Evolutionary conservation across 306 rosid genomes (phyloP), one percentile per base, ranked within the genome.

Genomic region (Datisca glomerata): DNA sequence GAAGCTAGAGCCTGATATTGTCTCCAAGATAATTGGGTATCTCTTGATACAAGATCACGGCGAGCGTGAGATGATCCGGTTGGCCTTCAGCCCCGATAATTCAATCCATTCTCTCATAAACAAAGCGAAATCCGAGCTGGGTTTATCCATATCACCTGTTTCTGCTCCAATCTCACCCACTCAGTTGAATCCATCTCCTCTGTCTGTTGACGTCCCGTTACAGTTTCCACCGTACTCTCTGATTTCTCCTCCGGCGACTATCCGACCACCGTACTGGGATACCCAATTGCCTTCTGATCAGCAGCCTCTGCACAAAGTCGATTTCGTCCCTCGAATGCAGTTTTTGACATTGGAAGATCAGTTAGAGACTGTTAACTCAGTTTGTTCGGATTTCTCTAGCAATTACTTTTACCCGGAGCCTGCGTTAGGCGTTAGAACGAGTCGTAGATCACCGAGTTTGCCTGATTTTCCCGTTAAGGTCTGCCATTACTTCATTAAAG

Each of bases 401-500:
- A 53, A 49, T 45, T 59, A 41, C 22, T 35, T 41, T 40, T 52
- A 35, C 23, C 61, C 43, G 17, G 74, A 68, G 18, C 62, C 65
- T 6, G 66, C 58, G 31, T 41, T 56, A 40, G 46, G 49, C 11
- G 27, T 62, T 43, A 68, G 65, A 47, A 52, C 53, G 18, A 46
- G 56, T 47, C 43, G 58, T 27, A 56, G 69, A 54, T 56, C 69
- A 50, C 70, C 75, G 1, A 63, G 70, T 56, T 41, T 63, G 51
- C 62, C 70, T n/a, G 69, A 60, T 12, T 65, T 59, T 41, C 72
- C 72, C 16, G 41, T 45, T 3, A 65, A 60, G 61, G 54, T 60
- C 7, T 70, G 77, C 45, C 72, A 60, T 51, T 70, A 65, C 55
- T 70, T 70, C 35, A 56, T 24, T n/a, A 65, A 70, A 54, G 77